Conservation (phyloP, 2,329 filamentous ascomycete species). For the Parasarocladium wereldwijsianum region DNA sequence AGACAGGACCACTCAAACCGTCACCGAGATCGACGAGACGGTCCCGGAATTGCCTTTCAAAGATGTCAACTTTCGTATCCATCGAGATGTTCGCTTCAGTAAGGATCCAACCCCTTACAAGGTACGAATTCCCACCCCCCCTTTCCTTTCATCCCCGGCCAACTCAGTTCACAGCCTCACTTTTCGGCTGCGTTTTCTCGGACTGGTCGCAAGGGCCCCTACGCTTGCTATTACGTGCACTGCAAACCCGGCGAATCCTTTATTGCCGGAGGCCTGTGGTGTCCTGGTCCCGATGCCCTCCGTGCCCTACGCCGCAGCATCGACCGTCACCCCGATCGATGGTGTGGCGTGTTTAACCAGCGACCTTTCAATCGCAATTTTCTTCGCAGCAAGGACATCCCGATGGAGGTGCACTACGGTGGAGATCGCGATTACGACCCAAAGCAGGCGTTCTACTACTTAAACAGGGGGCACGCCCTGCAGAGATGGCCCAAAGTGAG, state of each 20-base stretch:
- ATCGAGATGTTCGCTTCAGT: conserved; percentile 73
- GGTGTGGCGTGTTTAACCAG: conserved; percentile 54
- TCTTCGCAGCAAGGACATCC: conserved; percentile 26
- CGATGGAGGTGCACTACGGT: conserved; percentile 8
- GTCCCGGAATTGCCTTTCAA: conserved; percentile 77
- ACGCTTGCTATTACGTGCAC: conserved; percentile 81
- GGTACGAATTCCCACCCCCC: conserved; percentile 27
- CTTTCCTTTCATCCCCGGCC: conserved; percentile 11
- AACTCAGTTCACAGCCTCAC: conserved; percentile 40
- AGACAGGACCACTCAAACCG: conserved; percentile 52
- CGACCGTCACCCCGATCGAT: conserved; percentile 53
- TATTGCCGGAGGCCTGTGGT: conserved; percentile 71
- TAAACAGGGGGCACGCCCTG: conserved; percentile 60
- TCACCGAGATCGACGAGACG: conserved; percentile 62
- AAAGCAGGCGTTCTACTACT: conserved; percentile 52
- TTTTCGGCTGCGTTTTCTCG: conserved; percentile 80
- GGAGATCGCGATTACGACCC: conserved; percentile 32
- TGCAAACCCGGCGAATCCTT: conserved; percentile 58
- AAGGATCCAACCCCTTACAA: conserved; percentile 83
- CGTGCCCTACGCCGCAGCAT: conserved; percentile 57
- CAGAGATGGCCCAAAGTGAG: conserved; percentile 77
- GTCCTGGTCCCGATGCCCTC: conserved; percentile 54
- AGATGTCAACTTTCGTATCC: conserved; percentile 77
- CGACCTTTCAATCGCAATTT: conserved; percentile 47
- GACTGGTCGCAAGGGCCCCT: conserved; percentile 74